phyloP scores from a whole-genome alignment of 2,329 filamentous ascomycete species.

The Hypoxylon sp. region DNA sequence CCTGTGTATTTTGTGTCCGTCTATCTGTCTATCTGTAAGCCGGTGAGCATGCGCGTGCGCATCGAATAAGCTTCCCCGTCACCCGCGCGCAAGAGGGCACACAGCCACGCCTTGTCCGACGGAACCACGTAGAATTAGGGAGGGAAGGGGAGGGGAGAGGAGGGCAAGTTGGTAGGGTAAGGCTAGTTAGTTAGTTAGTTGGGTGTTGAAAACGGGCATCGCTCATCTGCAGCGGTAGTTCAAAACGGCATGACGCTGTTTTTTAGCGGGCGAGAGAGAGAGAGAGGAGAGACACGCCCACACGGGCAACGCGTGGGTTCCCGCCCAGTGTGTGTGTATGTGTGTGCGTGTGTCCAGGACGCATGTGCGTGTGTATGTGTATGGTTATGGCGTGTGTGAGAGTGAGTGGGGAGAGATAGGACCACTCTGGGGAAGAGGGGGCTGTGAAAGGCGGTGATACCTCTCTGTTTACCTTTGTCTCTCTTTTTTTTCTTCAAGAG shows the following conservation, averaged over 20 bases:
- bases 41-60: constrained; percentile 1
- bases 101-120: constrained; percentile 28
- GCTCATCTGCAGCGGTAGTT: constrained; percentile 5
- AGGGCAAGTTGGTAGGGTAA: background rate
- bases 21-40: background rate
- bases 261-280: constrained; percentile 1
- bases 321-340: background rate
- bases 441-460: constrained; percentile 17
- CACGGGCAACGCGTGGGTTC: background rate
- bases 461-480: background rate
- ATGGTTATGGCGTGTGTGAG: background rate
- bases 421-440: constrained; percentile 34
- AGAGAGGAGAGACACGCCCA: background rate
- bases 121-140: constrained; percentile 20
- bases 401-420: constrained; percentile 1
- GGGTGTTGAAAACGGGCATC: background rate
- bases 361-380: constrained; percentile 1
- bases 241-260: constrained; percentile 1
- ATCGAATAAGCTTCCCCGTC: constrained; percentile 41
- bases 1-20: background rate
- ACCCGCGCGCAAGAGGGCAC: constrained; percentile 34
- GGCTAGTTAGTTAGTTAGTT: background rate
- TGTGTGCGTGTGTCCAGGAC: background rate
- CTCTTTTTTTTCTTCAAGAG: constrained; percentile 11
- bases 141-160: background rate